Evolutionary conservation across 1,139 yeast genomes (phyloP), one percentile per base, ranked within the genome.

Genomic region (Saccharomycopsis crataegensis): DNA sequence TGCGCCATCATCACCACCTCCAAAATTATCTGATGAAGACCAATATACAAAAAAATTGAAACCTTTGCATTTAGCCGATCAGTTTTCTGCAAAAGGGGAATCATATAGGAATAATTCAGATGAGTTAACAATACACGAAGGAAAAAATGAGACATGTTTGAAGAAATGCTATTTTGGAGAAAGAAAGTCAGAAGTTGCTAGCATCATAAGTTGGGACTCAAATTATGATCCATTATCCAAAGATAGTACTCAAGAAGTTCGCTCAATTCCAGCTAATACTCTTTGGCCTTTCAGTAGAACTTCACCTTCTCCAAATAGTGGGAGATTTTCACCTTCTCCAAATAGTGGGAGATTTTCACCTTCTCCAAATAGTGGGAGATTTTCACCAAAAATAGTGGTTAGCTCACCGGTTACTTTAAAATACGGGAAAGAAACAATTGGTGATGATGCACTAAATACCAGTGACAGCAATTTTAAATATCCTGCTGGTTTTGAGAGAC

Each of bases 181-280:
- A 22, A 2, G 4, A 22, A 22, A 22, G 28, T 22, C 28, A 22
- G 28, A 22, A 22, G 28, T 22, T 22, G 28, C 28, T 22, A 22
- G 28, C 28, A 4, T 22, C 28, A 31, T 31, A 31, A 53, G 56
- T 38, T 53, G 54, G 54, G 36, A 42, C 9, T 40, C 51, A 8
- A 45, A 36, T 36, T 51, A 51, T 32, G 57, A 54, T 32, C 52
- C 51, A 11, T n/a, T 51, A 14, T 16, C 12, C 36, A 52, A 51
- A 9, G 22, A 51, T 22, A 54, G 51, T 32, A 17, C 48, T 4
- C 50, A 51, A 40, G 55, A 38, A 14, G 48, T 54, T n/a, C 56
- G 56, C 7, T 41, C 50, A n/a, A 54, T 54, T 43, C 56, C 57
- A 43, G 53, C 57, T 3, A 48, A 44, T 37, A 48, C 55, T 16